Conservation (phyloP, 73 alveolate genomes). For the Paramecium biaurelia region DNA sequence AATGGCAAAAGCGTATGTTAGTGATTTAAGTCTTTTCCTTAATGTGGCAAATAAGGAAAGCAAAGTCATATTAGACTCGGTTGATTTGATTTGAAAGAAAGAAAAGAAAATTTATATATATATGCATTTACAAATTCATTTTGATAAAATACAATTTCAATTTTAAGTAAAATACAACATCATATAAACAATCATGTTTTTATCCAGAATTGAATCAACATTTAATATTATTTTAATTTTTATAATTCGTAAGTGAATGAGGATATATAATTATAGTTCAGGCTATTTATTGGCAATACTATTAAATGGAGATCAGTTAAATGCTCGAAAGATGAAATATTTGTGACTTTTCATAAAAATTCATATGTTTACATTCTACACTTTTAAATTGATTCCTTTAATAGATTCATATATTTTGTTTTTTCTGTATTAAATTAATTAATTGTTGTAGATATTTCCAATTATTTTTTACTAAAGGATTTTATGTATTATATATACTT, state of each 20-base stretch:
- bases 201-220: too few species aligned
- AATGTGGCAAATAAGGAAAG: constrained; percentile 60
- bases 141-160: not conserved
- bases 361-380: too few species aligned
- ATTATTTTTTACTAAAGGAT: not conserved
- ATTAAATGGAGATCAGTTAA: too few species aligned
- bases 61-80: constrained; percentile 33
- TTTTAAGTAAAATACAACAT: not conserved
- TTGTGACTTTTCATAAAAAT: too few species aligned
- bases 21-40: constrained; percentile 51
- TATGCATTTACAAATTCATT: not conserved
- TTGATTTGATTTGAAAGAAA: constrained; percentile 49
- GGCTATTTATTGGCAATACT: too few species aligned
- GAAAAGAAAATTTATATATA: not conserved
- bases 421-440: not conserved
- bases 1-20: constrained; percentile 66
- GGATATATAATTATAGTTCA: too few species aligned
- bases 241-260: too few species aligned
- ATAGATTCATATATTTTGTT: not conserved
- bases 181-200: not conserved
- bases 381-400: not conserved
- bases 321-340: too few species aligned
- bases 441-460: not conserved
- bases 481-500: too few species aligned
- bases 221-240: too few species aligned